Evolutionary conservation across 805 yeast species (phyloP), one percentile per base, ranked within the genome.

Genomic region (Cyberlindnera mississippiensis): DNA sequence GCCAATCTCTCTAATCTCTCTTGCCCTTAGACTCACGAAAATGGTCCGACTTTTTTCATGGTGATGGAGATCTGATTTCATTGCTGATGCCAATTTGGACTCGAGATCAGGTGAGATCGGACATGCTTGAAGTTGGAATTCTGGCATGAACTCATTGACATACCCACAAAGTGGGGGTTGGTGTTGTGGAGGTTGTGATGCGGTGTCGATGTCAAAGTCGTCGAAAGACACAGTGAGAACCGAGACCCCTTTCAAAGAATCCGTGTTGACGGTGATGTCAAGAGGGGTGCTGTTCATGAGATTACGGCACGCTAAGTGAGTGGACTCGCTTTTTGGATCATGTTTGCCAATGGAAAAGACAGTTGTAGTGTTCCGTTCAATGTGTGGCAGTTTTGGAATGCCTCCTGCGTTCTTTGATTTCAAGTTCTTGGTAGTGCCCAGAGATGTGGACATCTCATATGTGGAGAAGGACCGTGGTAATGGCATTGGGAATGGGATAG

Each of bases 61-160:
- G n/a, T 24, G 18, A 13, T 33, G 53, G 40, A 78, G 55, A 50
- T 77, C 82, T 42, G 67, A 68, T 50, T 72, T 76, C 83, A 78
- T 78, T 12, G 78, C 62, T 27, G 58, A 58, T 12, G 69, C 56
- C 10, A 78, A 68, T 39, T 69, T 75, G 8, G 67, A 58, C 46
- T 78, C 82, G 7, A 77, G 57, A 42, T 76, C 75, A 12, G 72
- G 67, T 16, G 67, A 62, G 13, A 69, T 59, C 1, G 80, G 81
- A 51, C 80, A 74, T 9, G 80, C 76, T 55, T 78, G 85, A 12
- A 67, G 45, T 42, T 64, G 63, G 38, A 65, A 68, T 50, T 64
- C 56, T 6, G 62, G 61, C 10, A 49, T 16, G 37, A 44, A 57
- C 17, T 55, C 50, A 22, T 48, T 43, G 2, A 52, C 45, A 32